A percentile compares a stretch with the other conserved stretches of the same genome.
Conservation (phyloP, 163 green algal species). For the Chloroidium sp. region DNA sequence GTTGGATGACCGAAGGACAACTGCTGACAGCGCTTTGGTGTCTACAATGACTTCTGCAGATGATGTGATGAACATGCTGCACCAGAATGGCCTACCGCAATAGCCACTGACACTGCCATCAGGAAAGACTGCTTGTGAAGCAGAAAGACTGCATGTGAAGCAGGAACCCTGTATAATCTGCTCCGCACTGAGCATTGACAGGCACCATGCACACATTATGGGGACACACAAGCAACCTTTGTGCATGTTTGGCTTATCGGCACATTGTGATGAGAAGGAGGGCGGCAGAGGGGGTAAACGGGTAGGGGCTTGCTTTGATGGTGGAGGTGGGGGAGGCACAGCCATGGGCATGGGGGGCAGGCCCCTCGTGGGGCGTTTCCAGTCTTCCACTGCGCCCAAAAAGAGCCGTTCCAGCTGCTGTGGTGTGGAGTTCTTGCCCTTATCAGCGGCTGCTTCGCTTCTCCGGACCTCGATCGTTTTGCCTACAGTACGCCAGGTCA, state of each 20-base stretch:
- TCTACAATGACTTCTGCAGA: too few species aligned
- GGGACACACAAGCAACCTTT: background rate
- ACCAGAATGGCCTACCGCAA: too few species aligned
- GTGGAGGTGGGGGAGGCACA: constrained; percentile 51
- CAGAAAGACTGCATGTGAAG: too few species aligned
- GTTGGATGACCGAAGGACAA: background rate
- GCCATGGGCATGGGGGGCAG: constrained; percentile 60
- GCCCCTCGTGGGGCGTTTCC: constrained; percentile 42
- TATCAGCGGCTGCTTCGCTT: constrained; percentile 43
- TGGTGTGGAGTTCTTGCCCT: constrained; percentile 33
- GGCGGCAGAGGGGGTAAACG: background rate
- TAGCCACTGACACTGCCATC: too few species aligned
- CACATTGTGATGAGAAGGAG: background rate
- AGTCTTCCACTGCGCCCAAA: constrained; percentile 40
- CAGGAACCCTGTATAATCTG: too few species aligned
- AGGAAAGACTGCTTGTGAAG: too few species aligned
- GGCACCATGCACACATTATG: background rate
- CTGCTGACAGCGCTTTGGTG: too few species aligned
- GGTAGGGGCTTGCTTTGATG: constrained; percentile 24
- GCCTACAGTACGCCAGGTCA: constrained; percentile 7
- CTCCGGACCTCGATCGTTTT: constrained; percentile 80
- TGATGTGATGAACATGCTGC: too few species aligned
- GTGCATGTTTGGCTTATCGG: background rate
- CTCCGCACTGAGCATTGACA: too few species aligned
- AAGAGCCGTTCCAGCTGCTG: constrained; percentile 48